A percentile compares a stretch with the other conserved stretches of the same genome.
Conservation (phyloP, 192 early-diverging fungal species). For the Dispira parvispora region DNA sequence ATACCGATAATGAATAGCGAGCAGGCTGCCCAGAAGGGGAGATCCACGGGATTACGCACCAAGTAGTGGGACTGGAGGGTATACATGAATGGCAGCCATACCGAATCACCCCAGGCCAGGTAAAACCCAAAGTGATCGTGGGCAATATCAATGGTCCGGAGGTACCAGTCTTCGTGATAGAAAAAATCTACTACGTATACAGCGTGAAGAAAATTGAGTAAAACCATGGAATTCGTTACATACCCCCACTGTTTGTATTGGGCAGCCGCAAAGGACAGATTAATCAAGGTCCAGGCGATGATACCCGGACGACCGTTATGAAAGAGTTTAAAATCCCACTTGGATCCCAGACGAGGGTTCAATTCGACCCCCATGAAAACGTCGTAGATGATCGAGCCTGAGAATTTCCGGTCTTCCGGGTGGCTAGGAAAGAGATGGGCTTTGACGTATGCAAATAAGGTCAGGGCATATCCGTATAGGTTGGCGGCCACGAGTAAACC, state of each 20-base stretch:
- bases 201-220: constrained; percentile 54
- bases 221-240: constrained; percentile 67
- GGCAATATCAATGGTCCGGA: constrained; percentile 66
- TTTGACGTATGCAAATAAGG: constrained; percentile 52
- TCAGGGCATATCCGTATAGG: constrained; percentile 59
- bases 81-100: constrained; percentile 72
- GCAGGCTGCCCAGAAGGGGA: constrained; percentile 33
- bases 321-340: constrained; percentile 70
- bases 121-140: constrained; percentile 83
- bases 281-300: constrained; percentile 71
- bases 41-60: constrained; percentile 51
- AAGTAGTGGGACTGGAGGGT: constrained; percentile 68
- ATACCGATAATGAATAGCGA: constrained; percentile 34
- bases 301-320: constrained; percentile 73
- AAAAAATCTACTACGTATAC: constrained; percentile 70
- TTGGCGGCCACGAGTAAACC: constrained; percentile 52
- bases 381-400: constrained; percentile 53
- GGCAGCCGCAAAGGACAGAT: constrained; percentile 56
- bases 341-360: constrained; percentile 58
- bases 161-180: constrained; percentile 73
- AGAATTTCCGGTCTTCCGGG: constrained; percentile 61
- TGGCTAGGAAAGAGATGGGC: constrained; percentile 54
- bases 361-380: constrained; percentile 69
- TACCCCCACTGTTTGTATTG: constrained; percentile 55
- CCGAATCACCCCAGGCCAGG: constrained; percentile 65